phyloP scores from a whole-genome alignment of 1,284 basidiomycete species.

The Ustilago trichophora region DNA sequence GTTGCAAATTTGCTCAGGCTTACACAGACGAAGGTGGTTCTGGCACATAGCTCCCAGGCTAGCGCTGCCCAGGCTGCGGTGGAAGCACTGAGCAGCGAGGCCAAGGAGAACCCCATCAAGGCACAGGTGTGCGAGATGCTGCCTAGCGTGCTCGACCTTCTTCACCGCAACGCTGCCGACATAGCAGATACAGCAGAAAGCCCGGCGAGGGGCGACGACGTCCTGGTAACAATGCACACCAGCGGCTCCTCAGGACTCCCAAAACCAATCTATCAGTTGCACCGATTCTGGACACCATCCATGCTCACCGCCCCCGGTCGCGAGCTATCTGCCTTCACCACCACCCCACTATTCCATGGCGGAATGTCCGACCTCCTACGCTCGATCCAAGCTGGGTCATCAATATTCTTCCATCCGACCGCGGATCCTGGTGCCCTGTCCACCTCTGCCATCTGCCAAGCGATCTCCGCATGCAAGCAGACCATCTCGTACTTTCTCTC shows the following conservation, averaged over 20 bases:
- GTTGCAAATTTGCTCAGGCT: constrained; percentile 72
- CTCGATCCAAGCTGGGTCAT: constrained; percentile 67
- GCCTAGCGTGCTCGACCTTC: neutral
- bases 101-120: no score
- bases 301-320: constrained; percentile 40
- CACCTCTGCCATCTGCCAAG: constrained; percentile 56
- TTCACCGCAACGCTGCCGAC: neutral
- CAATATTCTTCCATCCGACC: constrained; percentile 67
- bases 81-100: neutral
- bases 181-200: no score
- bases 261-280: constrained; percentile 66
- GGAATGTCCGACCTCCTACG: constrained; percentile 68
- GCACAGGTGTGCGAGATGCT: constrained; percentile 17
- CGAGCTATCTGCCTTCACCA: constrained; percentile 67
- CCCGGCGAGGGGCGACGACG: constrained; percentile 60
- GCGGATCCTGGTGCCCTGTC: constrained; percentile 64
- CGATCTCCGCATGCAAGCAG: constrained; percentile 58
- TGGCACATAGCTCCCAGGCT: constrained; percentile 68
- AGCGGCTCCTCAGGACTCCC: constrained; percentile 72
- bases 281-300: constrained; percentile 57
- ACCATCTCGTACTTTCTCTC: constrained; percentile 63
- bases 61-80: constrained; percentile 63
- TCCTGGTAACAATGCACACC: constrained; percentile 73
- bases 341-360: constrained; percentile 69
- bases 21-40: constrained; percentile 70